Base-by-base conservation (phyloP, 1,139 yeast species). In the Kurtzmaniella natalensis region DNA sequence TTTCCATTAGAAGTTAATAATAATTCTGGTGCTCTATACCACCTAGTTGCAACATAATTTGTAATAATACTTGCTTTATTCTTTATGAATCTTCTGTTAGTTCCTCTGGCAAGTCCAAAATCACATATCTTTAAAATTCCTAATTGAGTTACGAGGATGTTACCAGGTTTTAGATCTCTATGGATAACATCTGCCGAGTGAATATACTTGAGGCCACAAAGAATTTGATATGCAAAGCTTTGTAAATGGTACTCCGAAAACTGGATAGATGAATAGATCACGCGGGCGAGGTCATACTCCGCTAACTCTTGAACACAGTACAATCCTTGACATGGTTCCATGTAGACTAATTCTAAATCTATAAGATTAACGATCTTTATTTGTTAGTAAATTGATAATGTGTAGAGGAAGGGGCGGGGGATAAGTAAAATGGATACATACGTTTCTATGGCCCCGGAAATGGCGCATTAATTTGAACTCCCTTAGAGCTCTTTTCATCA, bases 11-110 rank as follows among this genome's bases (percentile, higher is more conserved):
- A 76, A 38, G 88, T 63, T 41, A 88, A 77, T 41, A 88, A 77
- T 37, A 89, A 66, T 51, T 89, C 97, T 0, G 97, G 97, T 0
- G 96, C 96, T 35, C 96, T 64, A 52, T 89, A 89, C 96, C 96
- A 89, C 40, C 97, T 64, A 0, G 97, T 89, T 3, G 96, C 96
- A 13, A 89, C 96, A 49, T 88, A 88, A 45, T 80, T 80, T 3
- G 96, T 88, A 32, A 85, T 84, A 14, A 61, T 71, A 40, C 47
- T 55, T 33, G 33, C 48, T 38, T 28, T 46, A 37, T 51, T 57
- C 41, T 57, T 62, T 56, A 64, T 55, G 47, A 47, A 72, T 39
- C 59, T 61, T 20, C 67, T 67, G 35, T 72, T 64, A 10, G 82
- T 67, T 2, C 94, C 89, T 48, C 96, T 64, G 1, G 96, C 95